These are phyloP conservation scores for Leishmania tropica DNA, from an alignment of 208 protist species.

Conservation along the genomic window DNA sequence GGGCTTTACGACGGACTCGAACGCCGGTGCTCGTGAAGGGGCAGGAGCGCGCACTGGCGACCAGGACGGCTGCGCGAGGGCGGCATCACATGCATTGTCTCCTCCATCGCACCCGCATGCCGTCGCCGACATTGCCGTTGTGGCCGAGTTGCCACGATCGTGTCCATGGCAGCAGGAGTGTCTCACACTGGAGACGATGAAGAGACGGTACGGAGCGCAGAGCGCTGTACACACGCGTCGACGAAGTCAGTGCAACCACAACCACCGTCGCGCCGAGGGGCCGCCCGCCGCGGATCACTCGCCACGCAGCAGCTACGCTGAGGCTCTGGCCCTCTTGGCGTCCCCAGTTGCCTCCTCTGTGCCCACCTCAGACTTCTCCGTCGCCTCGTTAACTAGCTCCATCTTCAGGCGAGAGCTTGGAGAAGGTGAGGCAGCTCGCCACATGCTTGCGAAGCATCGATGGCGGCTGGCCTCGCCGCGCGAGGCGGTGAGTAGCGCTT, in stretches of 20 bases:
- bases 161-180: constrained; percentile 9
- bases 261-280: not conserved
- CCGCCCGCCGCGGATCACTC: not conserved
- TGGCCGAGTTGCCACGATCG: not conserved
- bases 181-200: constrained; percentile 15
- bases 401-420: constrained; percentile 30
- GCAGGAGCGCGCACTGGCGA: not conserved
- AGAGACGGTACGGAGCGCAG: constrained; percentile 20
- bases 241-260: not conserved
- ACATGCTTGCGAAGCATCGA: constrained; percentile 1
- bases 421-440: constrained; percentile 10
- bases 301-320: not conserved
- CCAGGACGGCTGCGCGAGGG: not conserved
- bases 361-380: constrained; percentile 9
- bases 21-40: not conserved
- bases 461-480: not conserved
- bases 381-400: constrained; percentile 25
- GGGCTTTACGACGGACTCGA: not conserved
- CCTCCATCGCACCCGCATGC: not conserved
- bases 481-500: not conserved
- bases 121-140: not conserved
- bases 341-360: constrained; percentile 17
- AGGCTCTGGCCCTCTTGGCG: not conserved
- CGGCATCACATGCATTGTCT: not conserved
- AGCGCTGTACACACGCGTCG: constrained; percentile 10